Evolutionary conservation across 1,284 basidiomycete genomes (phyloP), one percentile per base, ranked within the genome.

Genomic region (Earliella scabrosa): DNA sequence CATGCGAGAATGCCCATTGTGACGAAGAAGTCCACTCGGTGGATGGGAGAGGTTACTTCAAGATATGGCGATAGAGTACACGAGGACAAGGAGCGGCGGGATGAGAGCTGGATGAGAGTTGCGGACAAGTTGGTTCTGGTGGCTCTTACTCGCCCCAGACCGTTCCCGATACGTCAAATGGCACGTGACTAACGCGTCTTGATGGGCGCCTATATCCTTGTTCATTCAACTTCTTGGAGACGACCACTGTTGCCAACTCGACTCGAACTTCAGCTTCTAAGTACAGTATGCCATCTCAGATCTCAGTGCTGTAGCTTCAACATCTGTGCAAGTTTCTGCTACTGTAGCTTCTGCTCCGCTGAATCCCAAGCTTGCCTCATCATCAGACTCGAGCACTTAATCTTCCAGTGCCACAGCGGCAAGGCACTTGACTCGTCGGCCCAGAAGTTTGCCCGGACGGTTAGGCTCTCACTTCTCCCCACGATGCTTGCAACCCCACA

Each of bases 1-100:
- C 70, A 74, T 44, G 62, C 60, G 32, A 74, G 63, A 24, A 71
- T 41, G 6, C 65, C 67, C 72, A 73, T 74, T 23, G n/a, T 54
- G 23, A 23, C 24, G 11, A 23, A 6, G 36, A 20, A 10, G n/a
- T 7, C 6, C 39, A 26, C 26, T 39, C 5, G 18, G 44, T 24
- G 20, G n/a, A 32, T 5, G 34, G 27, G 36, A 45, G 20, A 35
- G 14, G 2, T 45, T 31, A 48, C 9, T 23, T 29, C 23, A 36
- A 18, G 24, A 9, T 14, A 40, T 49, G 26, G 32, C 27, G 36
- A 38, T 61, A 61, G 51, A 56, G 24, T 61, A 61, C 60, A 61
- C 39, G 32, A 34, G 41, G 18, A 26, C 46, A 61, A 59, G 7
- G 60, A 61, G 60, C 39, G 56, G 45, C 50, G 29, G 56, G 52